phyloP scores from a whole-genome alignment of 2,329 filamentous ascomycete species.

The Colletotrichum karsti region DNA sequence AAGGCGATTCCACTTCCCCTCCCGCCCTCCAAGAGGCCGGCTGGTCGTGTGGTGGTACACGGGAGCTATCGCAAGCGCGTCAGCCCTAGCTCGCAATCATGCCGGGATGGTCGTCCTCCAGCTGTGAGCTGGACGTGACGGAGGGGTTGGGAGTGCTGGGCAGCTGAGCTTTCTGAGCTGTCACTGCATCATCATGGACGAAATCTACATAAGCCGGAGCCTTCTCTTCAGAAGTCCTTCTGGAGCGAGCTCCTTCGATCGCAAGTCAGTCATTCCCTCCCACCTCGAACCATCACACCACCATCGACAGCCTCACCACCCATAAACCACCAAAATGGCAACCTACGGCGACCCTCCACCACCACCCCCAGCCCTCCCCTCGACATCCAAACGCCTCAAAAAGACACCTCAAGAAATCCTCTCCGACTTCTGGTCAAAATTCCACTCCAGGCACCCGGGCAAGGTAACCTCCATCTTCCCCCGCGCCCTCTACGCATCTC shows the following conservation, averaged over 20 bases:
- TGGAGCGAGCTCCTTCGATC: neutral
- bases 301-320: neutral
- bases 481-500: conserved; percentile 45
- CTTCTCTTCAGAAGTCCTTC: neutral
- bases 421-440: conserved; percentile 51
- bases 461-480: conserved; percentile 56
- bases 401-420: conserved; percentile 49
- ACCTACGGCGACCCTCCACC: conserved; percentile 17
- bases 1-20: no score
- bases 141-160: neutral
- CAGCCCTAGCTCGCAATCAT: conserved; percentile 5
- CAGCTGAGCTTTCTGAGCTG: neutral
- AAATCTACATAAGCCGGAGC: neutral
- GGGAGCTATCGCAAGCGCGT: conserved; percentile 8
- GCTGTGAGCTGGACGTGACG: neutral
- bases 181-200: neutral
- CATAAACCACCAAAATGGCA: neutral
- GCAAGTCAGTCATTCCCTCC: neutral
- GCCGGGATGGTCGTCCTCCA: neutral
- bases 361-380: neutral
- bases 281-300: neutral
- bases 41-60: neutral
- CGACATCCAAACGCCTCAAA: conserved; percentile 20
- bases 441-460: conserved; percentile 49
- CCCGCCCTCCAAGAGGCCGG: neutral